Percentiles rank a stretch among this genome's conserved stretches.
Evolutionary conservation across 1,139 yeast genomes (phyloP).

Genomic region (Geotrichum restrictum): DNA sequence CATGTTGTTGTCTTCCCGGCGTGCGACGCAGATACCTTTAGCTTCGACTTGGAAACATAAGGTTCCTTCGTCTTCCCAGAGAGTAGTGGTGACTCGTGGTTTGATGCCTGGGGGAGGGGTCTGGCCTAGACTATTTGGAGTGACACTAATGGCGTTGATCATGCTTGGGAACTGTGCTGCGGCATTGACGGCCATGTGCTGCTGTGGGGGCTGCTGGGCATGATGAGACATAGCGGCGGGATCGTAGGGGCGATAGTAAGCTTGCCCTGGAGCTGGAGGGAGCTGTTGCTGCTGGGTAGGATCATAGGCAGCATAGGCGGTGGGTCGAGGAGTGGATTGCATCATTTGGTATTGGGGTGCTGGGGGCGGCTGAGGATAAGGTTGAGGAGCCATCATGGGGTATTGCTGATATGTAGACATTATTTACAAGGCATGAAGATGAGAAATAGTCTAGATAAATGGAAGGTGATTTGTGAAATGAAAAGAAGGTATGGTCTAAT

Average conservation of each 20-base stretch:
- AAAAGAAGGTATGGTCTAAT: background rate
- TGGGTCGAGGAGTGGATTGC: conserved; percentile 16
- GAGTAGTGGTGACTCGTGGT: conserved; percentile 87
- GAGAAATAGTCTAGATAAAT: background rate
- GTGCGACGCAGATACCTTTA: conserved; percentile 46
- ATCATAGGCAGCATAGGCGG: background rate
- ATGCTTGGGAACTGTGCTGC: conserved; percentile 37
- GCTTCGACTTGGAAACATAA: conserved; percentile 71
- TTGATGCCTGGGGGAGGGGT: conserved; percentile 50
- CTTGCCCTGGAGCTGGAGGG: conserved; percentile 1
- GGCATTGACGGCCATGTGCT: conserved; percentile 21
- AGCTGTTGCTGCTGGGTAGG: conserved; percentile 7
- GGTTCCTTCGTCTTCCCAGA: conserved; percentile 97
- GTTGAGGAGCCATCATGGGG: conserved; percentile 28
- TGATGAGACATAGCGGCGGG: conserved; percentile 10
- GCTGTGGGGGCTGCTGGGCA: conserved; percentile 2
- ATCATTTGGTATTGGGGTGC: conserved; percentile 11
- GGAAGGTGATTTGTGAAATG: background rate
- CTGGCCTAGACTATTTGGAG: conserved; percentile 32
- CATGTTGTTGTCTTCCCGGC: conserved; percentile 52
- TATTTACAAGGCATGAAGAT: conserved; percentile 5
- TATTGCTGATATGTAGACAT: conserved; percentile 31
- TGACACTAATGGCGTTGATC: conserved; percentile 28
- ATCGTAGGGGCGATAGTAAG: conserved; percentile 5
- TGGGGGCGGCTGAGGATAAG: background rate